Conservation (phyloP, 352 stramenopile species). For the Pythium vanterpoolii region DNA sequence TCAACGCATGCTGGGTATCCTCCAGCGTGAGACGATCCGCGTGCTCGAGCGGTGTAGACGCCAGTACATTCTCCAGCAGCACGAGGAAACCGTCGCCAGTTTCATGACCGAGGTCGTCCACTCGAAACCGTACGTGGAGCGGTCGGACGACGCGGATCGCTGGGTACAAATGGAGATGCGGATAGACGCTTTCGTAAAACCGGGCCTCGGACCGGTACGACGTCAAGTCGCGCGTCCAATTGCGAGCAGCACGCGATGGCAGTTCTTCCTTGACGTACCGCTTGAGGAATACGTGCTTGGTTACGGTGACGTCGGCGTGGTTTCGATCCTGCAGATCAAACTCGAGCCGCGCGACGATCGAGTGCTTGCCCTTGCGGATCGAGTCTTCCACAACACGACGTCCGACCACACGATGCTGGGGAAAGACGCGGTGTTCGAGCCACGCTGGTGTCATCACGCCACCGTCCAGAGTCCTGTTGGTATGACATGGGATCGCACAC, state of each 20-base stretch:
- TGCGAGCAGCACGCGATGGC: slow-evolving; percentile 28
- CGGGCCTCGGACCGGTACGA: slow-evolving; percentile 58
- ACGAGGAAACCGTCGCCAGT: slow-evolving; percentile 45
- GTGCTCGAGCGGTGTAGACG: slow-evolving; percentile 23
- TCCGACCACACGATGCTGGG: slow-evolving; percentile 7
- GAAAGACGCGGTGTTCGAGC: slow-evolving; percentile 39
- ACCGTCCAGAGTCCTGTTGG: slow-evolving; percentile 41
- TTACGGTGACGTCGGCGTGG: background rate
- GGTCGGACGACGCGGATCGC: slow-evolving; percentile 45
- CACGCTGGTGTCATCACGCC: slow-evolving; percentile 41
- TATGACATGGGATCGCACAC: slow-evolving; percentile 10
- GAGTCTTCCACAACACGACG: slow-evolving; percentile 31
- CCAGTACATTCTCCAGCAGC: slow-evolving; percentile 44
- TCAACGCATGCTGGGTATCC: slow-evolving; percentile 39
- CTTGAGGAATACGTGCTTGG: slow-evolving; percentile 56
- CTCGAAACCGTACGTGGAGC: slow-evolving; percentile 41
- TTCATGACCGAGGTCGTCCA: slow-evolving; percentile 22
- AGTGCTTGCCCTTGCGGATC: slow-evolving; percentile 53
- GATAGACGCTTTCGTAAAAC: slow-evolving; percentile 55
- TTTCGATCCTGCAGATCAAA: slow-evolving; percentile 27
- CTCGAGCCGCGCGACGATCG: slow-evolving; percentile 37
- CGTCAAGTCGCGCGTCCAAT: slow-evolving; percentile 56
- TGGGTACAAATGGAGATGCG: slow-evolving; percentile 20
- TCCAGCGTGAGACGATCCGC: slow-evolving; percentile 32
- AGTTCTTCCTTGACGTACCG: slow-evolving; percentile 56